Evolutionary conservation across 2,329 filamentous ascomycete genomes (phyloP).

Genomic region (Sporothrix phasma): DNA sequence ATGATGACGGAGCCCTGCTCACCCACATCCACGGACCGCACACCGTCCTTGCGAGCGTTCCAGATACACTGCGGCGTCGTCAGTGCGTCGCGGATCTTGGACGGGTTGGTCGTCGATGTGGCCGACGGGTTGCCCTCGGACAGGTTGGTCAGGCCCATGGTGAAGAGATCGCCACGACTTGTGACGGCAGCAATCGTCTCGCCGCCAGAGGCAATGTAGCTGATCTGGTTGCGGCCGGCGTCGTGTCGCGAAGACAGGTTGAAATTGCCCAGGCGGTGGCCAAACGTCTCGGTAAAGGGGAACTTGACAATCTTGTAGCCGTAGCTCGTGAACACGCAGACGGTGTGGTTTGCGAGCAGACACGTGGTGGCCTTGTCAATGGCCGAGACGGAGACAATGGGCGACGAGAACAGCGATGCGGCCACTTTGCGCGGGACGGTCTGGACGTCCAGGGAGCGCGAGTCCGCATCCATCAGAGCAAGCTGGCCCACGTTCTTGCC

Average conservation of each 20-base stretch:
- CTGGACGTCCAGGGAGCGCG: slow-evolving; percentile 80
- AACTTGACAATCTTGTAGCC: slow-evolving; percentile 89
- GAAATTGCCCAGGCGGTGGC: slow-evolving; percentile 57
- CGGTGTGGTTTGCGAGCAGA: slow-evolving; percentile 74
- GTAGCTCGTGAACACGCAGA: slow-evolving; percentile 92
- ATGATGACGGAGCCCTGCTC: slow-evolving; percentile 93
- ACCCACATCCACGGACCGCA: slow-evolving; percentile 75
- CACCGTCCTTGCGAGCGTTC: slow-evolving; percentile 80
- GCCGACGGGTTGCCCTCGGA: slow-evolving; percentile 48
- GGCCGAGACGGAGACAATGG: slow-evolving; percentile 70
- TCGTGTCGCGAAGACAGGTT: slow-evolving; percentile 58
- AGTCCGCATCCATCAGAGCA: slow-evolving; percentile 89
- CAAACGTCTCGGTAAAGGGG: slow-evolving; percentile 54
- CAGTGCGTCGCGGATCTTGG: slow-evolving; percentile 76
- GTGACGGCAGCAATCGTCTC: slow-evolving; percentile 88
- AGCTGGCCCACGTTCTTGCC: slow-evolving; percentile 93
- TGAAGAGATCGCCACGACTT: slow-evolving; percentile 77
- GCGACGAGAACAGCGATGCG: slow-evolving; percentile 65
- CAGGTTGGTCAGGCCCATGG: slow-evolving; percentile 63
- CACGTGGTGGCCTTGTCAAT: slow-evolving; percentile 85
- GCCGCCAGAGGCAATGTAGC: slow-evolving; percentile 70
- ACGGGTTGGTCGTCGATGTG: slow-evolving; percentile 81
- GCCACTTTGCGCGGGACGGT: slow-evolving; percentile 75
- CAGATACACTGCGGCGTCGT: slow-evolving; percentile 74
- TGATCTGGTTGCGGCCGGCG: slow-evolving; percentile 52